Base-by-base conservation (phyloP, 108 stramenopile genomes). In the Cyclostephanos invisitatus region DNA sequence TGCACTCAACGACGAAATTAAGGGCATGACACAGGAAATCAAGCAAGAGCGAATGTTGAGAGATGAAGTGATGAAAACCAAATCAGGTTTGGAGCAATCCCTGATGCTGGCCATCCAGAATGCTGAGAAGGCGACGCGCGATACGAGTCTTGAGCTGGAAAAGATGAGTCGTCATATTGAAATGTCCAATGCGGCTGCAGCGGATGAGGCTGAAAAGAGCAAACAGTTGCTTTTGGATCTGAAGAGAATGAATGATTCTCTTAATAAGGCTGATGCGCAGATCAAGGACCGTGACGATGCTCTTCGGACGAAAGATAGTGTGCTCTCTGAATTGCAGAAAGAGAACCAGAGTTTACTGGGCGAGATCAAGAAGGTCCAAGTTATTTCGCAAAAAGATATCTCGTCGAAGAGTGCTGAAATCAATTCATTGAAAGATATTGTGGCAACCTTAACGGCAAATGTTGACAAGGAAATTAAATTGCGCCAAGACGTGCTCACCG, bases 381-480 rank as follows among this genome's bases (percentile, higher is more conserved):
- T 21, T 7, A 20, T 37, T 9, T 53, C 67, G 17, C 48, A 68
- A 11, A 68, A 74, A 20, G 73, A 54, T 48, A 40, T 56, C 55
- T 48, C 44, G 73, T 40, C 57, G 14, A 74, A 74, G 29, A 66
- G 63, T 47, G 64, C 44, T 22, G 73, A 74, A 40, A 57, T 64
- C n/a, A 54, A 65, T 25, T 32, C 64, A 2, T 59, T 74, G 44
- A 59, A 74, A 44, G 54, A 74, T 25, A 74, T 66, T 64, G 73
- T 74, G 21, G 64, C 64, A 25, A 68, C 29, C 32, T 42, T 68
- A 49, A 46, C 48, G 21, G 53, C 20, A 3, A 42, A 67, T 20
- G 24, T 75, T 12, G 49, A 75, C 32, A 67, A 62, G 36, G 67
- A 75, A 47, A 46, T 62, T 49, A 75, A 61, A 40, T 50, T 68